Base-by-base conservation (phyloP, 768 basidiomycete genomes). In the Hebeloma cylindrosporum region DNA sequence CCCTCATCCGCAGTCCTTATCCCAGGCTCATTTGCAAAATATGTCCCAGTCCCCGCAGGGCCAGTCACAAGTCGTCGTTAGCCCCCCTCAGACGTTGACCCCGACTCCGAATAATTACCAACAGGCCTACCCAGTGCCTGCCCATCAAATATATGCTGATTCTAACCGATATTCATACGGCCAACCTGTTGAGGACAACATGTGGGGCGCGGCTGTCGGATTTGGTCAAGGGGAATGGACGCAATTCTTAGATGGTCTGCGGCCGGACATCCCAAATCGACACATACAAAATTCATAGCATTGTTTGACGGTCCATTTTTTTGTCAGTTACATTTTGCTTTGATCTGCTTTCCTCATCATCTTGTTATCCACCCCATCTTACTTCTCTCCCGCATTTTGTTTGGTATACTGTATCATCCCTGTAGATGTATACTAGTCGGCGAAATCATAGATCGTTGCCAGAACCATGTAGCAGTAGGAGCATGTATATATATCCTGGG, bases 201-300 rank as follows among this genome's bases (percentile, higher is more conserved):
- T 88, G 72, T 90, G 87, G 86, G 85, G 85, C 31, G 75, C 85
- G 11, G 77, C 82, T 27, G 75, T 82, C 38, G 83, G 83, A 13
- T 85, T 90, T 58, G 85, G 79, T 44, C 82, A 85, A 52, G 79
- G 81, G 29, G 88, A 89, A 64, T 89, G 88, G 83, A 72, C 69
- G 3, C 71, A 73, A 42, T 71, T 75, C 45, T 64, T 88, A 64
- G 82, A 86, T 48, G 82, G 77, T 33, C 73, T 87, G 64, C 73
- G 80, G 57, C 75, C 79, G 21, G 69, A 72, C 22, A 54, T 28
- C 31, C 57, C 16, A 27, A 53, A 60, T 40, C 68, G 71, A 36
- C 72, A 71, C 53, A 38, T 65, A 39, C 68, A 64, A 39, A 52
- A 51, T 39, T 63, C 68, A 60, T 70, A 66, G 57, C 46, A 35